Evolutionary conservation across 305 asterid species (phyloP), one percentile per base, ranked within the genome.

Genomic region (Euphrasia arctica): DNA sequence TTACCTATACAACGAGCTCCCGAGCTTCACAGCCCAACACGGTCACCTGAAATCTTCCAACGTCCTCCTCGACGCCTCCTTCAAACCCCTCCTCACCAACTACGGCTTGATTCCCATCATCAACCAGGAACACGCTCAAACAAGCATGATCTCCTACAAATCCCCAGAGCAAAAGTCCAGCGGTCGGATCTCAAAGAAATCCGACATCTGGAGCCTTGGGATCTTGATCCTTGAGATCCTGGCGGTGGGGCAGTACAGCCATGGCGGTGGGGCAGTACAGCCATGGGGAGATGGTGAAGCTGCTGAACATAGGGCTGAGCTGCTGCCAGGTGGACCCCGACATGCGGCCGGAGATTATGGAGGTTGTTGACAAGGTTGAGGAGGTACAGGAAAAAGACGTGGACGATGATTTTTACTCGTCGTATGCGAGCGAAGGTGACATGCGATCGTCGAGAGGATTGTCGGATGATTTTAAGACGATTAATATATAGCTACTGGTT

Each of bases 31-130:
- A 9, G 86, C 90, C 18, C 86, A 96, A 8, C 97, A 90, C 66
- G 99, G 95, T 57, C 99, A 93, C 75, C 86, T 93, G 4, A 93
- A 88, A 54, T 85, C 99, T 32, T 85, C 99, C 12, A 93, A 93
- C 65, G 93, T 93, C 0, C 85, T 93, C 13, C 91, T 93, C 18
- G 87, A 82, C 60, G 65, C 42, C 48, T 31, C 84, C 50, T 82
- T 68, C 66, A 83, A 69, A 7, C 88, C 97, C 1, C 52, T 88
- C 67, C 89, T 93, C 66, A 61, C 82, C 4, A 96, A 93, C 85
- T 93, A 93, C 63, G 96, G 84, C 0, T 54, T 93, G 15, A 74
- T 82, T 34, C 99, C 99, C 4, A 70, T 90, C 15, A 82, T 83
- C 22, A 85, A 91, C 70, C 74, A 70, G 51, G 95, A 90, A 27